Evolutionary conservation across 2,329 filamentous ascomycete species (phyloP), one percentile per base, ranked within the genome.

Genomic region (Fusarium illudens): DNA sequence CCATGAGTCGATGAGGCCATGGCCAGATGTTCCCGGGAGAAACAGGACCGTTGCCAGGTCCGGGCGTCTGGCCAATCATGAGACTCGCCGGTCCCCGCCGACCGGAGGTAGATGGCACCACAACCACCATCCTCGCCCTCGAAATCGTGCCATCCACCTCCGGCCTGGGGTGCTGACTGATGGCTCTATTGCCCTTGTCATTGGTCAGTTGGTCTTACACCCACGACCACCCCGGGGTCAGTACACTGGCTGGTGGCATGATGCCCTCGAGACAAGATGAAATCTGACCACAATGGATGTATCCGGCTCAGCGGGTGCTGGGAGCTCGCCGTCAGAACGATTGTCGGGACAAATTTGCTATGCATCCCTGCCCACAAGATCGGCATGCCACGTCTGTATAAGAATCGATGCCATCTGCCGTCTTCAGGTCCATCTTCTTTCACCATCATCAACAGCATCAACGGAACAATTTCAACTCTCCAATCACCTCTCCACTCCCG

Each of bases 221-320:
- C 44, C 60, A 50, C 34, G 22, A 60, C 30, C 62, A 57, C 55
- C 67, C 65, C 58, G 59, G 68, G 53, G 67, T 65, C 49, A 48
- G 60, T 59, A 57, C 54, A 60, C 58, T 33, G 46, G 44, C 50
- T 37, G 53, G 64, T 74, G 72, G 72, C 56, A 74, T 71, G 72
- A 74, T 74, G 34, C 52, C 51, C 58, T 70, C 56, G 62, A 67
- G 58, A 64, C 65, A 65, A 67, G 58, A 66, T 65, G 64, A 58
- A 70, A 74, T 74, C 72, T 74, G 72, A 71, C 72, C 71, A 74
- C 57, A 62, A 73, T 73, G 71, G 65, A 61, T 64, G 59, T 53
- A 49, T 51, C 60, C 67, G 71, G 68, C 58, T 72, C 49, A 51
- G 48, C 46, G 58, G 64, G 58, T 32, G 54, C 52, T 74, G 72